These are phyloP conservation scores for Dissophora globulifera DNA, from an alignment of 192 early-diverging fungal genomes.

Conservation along the genomic window DNA sequence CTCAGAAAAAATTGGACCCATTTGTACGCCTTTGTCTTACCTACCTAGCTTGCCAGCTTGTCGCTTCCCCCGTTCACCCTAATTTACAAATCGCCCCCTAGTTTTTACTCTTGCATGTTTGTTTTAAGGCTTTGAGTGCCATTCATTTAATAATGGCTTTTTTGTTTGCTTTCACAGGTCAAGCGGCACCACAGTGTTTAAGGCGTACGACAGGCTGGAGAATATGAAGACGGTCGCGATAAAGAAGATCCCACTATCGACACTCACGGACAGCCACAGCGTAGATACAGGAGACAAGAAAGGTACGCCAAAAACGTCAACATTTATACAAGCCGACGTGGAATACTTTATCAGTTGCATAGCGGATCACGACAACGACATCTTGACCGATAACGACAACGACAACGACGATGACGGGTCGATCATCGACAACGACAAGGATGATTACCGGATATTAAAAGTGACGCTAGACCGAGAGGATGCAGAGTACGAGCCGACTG, in stretches of 20 bases:
- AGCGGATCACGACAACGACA: slow-evolving; percentile 11
- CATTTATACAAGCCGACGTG: slow-evolving; percentile 11
- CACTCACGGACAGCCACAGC: slow-evolving; percentile 12
- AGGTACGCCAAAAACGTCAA: background rate
- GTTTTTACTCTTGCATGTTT: background rate
- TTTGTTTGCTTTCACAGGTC: slow-evolving; percentile 11
- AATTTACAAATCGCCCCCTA: too few species aligned
- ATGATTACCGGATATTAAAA: too few species aligned
- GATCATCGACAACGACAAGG: background rate
- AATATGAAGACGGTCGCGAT: slow-evolving; percentile 20
- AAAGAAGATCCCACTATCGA: slow-evolving; percentile 38
- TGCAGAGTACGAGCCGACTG: too few species aligned
- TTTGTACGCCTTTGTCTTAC: too few species aligned
- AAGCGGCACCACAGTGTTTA: slow-evolving; percentile 33
- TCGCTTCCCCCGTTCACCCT: too few species aligned
- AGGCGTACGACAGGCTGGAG: slow-evolving; percentile 21
- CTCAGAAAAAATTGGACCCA: too few species aligned
- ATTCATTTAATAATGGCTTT: background rate
- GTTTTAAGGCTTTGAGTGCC: too few species aligned
- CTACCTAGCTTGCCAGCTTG: too few species aligned
- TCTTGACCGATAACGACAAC: background rate
- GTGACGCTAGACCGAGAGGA: background rate
- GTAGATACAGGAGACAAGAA: too few species aligned
- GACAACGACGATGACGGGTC: background rate
- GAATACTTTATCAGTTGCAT: slow-evolving; percentile 40